phyloP scores from a whole-genome alignment of 768 basidiomycete species.

The Botryobasidium botryosum region DNA sequence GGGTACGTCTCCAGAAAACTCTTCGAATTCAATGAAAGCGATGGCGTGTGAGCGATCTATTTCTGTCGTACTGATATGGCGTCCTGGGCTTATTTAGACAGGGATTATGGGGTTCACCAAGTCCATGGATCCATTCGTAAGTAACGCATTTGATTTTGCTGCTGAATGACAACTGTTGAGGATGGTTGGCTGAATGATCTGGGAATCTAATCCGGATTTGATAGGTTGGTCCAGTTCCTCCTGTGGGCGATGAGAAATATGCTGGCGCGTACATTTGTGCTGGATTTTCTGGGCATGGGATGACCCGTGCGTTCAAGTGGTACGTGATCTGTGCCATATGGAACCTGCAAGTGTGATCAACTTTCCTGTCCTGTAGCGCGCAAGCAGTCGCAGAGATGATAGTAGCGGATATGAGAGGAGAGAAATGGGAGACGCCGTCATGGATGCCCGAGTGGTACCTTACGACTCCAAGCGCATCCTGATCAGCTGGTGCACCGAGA shows the following conservation, averaged over 20 bases:
- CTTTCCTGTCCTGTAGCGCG: constrained; percentile 26
- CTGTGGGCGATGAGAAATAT: constrained; percentile 16
- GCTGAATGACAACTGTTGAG: no score
- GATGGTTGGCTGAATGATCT: no score
- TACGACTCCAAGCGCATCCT: constrained; percentile 1
- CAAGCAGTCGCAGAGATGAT: constrained; percentile 48
- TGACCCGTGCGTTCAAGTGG: neutral
- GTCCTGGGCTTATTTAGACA: no score
- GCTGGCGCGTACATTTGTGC: constrained; percentile 34
- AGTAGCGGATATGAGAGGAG: constrained; percentile 27
- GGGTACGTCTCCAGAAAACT: no score
- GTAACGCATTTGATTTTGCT: constrained; percentile 17
- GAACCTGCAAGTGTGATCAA: neutral
- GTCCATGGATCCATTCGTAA: constrained; percentile 46
- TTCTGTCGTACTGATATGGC: no score
- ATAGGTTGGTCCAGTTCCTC: constrained; percentile 48
- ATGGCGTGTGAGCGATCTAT: neutral
- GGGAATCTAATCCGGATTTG: neutral
- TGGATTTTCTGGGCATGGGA: constrained; percentile 64
- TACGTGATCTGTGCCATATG: neutral
- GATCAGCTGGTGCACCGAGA: no score
- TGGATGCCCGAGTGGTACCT: constrained; percentile 37
- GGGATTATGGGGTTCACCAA: constrained; percentile 69
- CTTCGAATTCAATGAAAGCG: neutral
- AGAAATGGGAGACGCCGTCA: constrained; percentile 33